Conservation (phyloP, 768 basidiomycete genomes). For the Naganishia randhawae region DNA sequence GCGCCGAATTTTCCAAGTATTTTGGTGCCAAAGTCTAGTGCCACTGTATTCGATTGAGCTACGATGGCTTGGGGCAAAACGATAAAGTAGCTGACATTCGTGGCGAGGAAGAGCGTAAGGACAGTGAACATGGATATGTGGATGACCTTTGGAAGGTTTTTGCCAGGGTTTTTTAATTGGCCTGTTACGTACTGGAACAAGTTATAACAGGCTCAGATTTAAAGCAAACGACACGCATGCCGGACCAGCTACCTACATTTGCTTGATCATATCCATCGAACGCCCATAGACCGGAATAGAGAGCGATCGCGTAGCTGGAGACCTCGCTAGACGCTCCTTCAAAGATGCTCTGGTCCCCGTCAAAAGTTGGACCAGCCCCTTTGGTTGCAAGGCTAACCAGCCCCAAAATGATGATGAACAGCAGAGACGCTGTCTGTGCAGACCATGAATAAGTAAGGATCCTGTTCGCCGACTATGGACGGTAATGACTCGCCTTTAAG, state of each 20-base stretch:
- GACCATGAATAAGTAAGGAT: not conserved
- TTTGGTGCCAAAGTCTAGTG: constrained; percentile 79
- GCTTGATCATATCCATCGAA: constrained; percentile 86
- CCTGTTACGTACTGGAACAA: constrained; percentile 68
- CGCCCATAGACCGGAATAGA: constrained; percentile 91
- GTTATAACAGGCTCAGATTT: not conserved
- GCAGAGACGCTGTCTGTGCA: constrained; percentile 40
- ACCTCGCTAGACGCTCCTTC: constrained; percentile 70
- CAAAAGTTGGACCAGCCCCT: constrained; percentile 37
- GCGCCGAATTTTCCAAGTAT: constrained; percentile 85
- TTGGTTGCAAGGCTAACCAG: constrained; percentile 56
- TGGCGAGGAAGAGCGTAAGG: constrained; percentile 67
- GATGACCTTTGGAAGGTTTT: constrained; percentile 81
- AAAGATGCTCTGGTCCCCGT: constrained; percentile 57
- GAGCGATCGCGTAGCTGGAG: constrained; percentile 81
- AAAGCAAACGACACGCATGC: not conserved
- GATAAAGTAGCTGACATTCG: constrained; percentile 86
- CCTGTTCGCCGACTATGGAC: not conserved
- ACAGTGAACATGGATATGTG: constrained; percentile 86
- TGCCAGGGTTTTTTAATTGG: constrained; percentile 74
- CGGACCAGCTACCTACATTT: constrained; percentile 53
- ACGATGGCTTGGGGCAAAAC: constrained; percentile 60
- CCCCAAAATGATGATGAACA: constrained; percentile 70
- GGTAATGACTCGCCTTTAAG: constrained; percentile 64
- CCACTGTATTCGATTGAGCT: constrained; percentile 51